A percentile compares a stretch with the other conserved stretches of the same genome.
Conservation (phyloP, 495 filamentous ascomycete species). For the Aspergillus conjunctus region DNA sequence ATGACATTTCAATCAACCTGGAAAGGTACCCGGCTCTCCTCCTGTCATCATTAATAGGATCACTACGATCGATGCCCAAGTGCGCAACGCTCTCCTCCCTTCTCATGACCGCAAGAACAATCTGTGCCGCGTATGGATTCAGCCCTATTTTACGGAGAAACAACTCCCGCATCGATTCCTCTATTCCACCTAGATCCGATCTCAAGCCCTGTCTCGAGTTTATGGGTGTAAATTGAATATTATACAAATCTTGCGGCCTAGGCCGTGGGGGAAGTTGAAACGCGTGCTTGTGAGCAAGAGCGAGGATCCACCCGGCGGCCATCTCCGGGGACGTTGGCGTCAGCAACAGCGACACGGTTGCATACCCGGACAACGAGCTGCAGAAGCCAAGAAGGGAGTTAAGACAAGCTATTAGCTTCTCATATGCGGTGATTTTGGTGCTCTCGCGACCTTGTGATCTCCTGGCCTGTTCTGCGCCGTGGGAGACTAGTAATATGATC, state of each 20-base stretch:
- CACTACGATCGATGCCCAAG: background rate
- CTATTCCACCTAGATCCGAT: conserved; percentile 15
- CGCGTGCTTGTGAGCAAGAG: conserved; percentile 32
- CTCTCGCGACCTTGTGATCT: background rate
- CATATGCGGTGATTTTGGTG: conserved; percentile 25
- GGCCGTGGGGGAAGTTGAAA: conserved; percentile 14
- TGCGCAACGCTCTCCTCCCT: background rate
- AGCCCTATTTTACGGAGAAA: conserved; percentile 73
- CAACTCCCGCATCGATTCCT: conserved; percentile 70
- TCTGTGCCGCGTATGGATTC: conserved; percentile 81
- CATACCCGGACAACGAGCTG: conserved; percentile 10
- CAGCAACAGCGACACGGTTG: conserved; percentile 38
- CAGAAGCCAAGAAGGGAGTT: conserved; percentile 25
- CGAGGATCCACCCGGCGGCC: conserved; percentile 35
- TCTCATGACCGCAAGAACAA: conserved; percentile 47
- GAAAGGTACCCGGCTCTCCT: conserved; percentile 12
- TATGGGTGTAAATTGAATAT: conserved; percentile 19
- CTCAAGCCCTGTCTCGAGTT: conserved; percentile 14
- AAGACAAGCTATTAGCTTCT: conserved; percentile 13
- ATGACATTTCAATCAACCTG: conserved; percentile 28
- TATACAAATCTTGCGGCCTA: background rate
- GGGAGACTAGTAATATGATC: conserved; percentile 65
- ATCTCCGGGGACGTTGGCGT: conserved; percentile 45
- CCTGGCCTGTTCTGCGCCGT: conserved; percentile 9
- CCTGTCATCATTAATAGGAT: background rate